Evolutionary conservation across 1,284 basidiomycete genomes (phyloP), one percentile per base, ranked within the genome.

Genomic region (Puccinia novopanici): DNA sequence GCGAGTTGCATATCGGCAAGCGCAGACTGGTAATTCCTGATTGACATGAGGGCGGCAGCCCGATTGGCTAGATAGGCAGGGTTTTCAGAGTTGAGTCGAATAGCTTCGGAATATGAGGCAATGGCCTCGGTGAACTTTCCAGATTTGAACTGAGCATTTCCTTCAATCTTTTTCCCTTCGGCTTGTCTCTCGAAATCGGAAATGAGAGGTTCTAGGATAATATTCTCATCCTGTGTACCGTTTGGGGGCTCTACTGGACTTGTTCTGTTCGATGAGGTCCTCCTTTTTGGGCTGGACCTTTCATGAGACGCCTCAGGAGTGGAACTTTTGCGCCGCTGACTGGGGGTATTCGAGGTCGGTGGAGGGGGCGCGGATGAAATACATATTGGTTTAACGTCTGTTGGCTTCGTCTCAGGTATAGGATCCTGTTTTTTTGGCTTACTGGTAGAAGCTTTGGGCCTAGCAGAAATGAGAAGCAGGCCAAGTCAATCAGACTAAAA

Each of bases 51-150:
- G 3, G 93, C 91, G 2, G 93, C 93, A 0, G 93, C 93, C 59
- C 93, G 90, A 86, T 95, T 95, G 19, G 92, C 92, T 81, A 91
- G 88, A 84, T 92, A 94, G 0, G 91, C 89, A 1, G 92, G 90
- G 84, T 94, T 91, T 4, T 88, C 84, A 0, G 91, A 87, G 81
- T 91, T 90, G 80, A 91, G 86, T 81, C 90, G 90, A 91, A 84
- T 74, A 82, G 30, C 24, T 37, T 75, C 73, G 40, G 74, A 52
- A 24, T 75, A 65, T n/a, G 37, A 42, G 2, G 40, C 50, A 19
- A 75, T 67, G n/a, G 74, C 74, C n/a, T 75, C 59, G 24, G 57
- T 30, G 50, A 63, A 75, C 24, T 65, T 63, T 10, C 30, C 63
- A 5, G 50, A 48, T 63, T 67, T 63, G 59, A 75, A 75, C 15